phyloP scores from a whole-genome alignment of 306 rosid species.

The Lathyrus oleraceus region DNA sequence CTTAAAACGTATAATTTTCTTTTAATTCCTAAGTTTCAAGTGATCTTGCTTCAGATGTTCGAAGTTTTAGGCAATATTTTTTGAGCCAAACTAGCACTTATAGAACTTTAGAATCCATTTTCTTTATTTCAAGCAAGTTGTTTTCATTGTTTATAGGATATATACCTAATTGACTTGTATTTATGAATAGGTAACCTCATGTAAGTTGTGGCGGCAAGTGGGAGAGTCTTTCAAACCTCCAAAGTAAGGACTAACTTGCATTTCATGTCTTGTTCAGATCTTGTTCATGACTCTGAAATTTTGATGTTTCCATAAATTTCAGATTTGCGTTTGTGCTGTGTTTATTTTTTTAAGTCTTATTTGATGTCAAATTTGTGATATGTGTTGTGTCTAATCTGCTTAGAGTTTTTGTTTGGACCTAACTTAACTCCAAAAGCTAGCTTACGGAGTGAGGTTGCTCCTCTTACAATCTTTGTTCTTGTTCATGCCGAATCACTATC shows the following conservation, averaged over 20 bases:
- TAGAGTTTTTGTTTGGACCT: background rate
- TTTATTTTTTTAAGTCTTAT: constrained; percentile 28
- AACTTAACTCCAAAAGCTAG: background rate
- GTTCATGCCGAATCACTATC: background rate
- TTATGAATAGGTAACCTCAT: constrained; percentile 79
- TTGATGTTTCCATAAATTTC: constrained; percentile 17
- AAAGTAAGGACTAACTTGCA: constrained; percentile 58
- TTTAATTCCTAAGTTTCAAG: constrained; percentile 20
- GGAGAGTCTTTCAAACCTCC: constrained; percentile 99
- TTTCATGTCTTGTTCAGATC: constrained; percentile 31
- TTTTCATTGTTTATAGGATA: constrained; percentile 34
- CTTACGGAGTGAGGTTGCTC: background rate
- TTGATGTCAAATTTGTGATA: constrained; percentile 17
- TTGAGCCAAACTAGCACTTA: constrained; percentile 19
- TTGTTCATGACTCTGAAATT: constrained; percentile 17
- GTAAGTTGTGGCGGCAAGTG: constrained; percentile 98
- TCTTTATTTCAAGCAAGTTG: constrained; percentile 26
- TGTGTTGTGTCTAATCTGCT: background rate
- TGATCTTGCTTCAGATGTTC: constrained; percentile 9
- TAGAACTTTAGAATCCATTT: constrained; percentile 15
- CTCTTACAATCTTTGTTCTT: background rate
- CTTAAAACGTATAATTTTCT: background rate
- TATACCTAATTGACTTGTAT: constrained; percentile 34
- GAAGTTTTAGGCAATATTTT: constrained; percentile 13
- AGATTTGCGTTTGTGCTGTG: constrained; percentile 10